These are phyloP conservation scores for Triglochin maritima DNA, from an alignment of 106 monocot species.

Conservation along the genomic window DNA sequence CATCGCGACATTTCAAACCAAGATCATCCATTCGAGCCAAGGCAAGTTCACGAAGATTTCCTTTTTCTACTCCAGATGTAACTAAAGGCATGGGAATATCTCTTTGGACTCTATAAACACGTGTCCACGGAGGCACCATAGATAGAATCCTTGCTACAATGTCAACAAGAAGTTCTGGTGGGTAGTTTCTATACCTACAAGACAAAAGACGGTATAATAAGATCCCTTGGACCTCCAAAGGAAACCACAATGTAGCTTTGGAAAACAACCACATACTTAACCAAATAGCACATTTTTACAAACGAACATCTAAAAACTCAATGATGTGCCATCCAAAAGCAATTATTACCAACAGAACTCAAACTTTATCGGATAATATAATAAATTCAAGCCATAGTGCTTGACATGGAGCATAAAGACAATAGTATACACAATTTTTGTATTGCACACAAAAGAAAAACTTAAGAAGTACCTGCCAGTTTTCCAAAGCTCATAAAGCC, in stretches of 20 bases:
- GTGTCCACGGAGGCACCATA: conserved; percentile 98
- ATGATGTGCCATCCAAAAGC: too few species aligned
- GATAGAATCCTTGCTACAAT: conserved; percentile 92
- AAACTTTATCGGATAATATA: too few species aligned
- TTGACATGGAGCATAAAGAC: too few species aligned
- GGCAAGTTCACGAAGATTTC: conserved; percentile 96
- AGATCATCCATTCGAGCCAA: conserved; percentile 98
- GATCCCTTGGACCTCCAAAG: background rate
- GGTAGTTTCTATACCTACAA: conserved; percentile 84
- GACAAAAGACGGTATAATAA: background rate
- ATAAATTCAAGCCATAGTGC: too few species aligned
- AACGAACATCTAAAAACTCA: too few species aligned
- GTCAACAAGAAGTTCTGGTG: conserved; percentile 95
- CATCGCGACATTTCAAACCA: conserved; percentile 97
- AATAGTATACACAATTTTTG: too few species aligned
- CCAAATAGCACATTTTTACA: background rate
- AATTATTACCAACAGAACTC: too few species aligned
- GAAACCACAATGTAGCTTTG: background rate
- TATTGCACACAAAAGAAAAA: background rate
- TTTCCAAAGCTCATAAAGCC: conserved; percentile 99
- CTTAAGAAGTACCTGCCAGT: conserved; percentile 66
- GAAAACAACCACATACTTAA: background rate
- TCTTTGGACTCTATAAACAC: conserved; percentile 96
- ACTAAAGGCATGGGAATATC: conserved; percentile 99
- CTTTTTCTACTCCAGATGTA: conserved; percentile 97